A percentile compares a stretch with the other conserved stretches of the same genome.
phyloP scores from a whole-genome alignment of 768 basidiomycete species.

The Tricholoma bakamatsutake region DNA sequence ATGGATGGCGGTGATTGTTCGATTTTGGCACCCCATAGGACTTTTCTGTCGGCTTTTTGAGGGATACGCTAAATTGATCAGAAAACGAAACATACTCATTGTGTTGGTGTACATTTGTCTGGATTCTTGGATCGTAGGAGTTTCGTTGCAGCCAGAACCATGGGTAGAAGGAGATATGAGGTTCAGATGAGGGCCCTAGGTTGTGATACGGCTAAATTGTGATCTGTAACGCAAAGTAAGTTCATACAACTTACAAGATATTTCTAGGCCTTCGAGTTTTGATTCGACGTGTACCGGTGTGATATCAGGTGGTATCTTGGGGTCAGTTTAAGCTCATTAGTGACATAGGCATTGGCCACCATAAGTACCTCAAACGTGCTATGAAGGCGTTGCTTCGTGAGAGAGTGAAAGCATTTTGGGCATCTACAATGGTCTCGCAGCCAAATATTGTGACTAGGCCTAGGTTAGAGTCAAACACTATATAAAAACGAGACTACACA shows the following conservation, averaged over 20 bases:
- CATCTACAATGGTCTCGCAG: constrained; percentile 92
- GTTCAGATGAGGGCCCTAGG: constrained; percentile 49
- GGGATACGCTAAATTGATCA: background rate
- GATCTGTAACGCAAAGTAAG: background rate
- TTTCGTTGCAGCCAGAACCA: constrained; percentile 78
- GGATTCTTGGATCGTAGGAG: constrained; percentile 71
- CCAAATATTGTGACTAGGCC: constrained; percentile 80
- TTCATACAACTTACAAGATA: constrained; percentile 54
- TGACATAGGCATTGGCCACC: constrained; percentile 8
- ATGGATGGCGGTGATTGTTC: constrained; percentile 69
- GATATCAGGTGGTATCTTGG: constrained; percentile 67
- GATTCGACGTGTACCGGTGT: constrained; percentile 53
- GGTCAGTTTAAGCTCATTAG: background rate
- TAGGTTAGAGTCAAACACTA: background rate
- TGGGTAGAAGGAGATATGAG: constrained; percentile 81
- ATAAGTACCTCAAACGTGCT: constrained; percentile 65
- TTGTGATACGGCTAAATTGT: background rate
- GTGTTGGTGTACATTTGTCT: constrained; percentile 15
- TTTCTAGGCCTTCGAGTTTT: constrained; percentile 57
- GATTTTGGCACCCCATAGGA: constrained; percentile 80
- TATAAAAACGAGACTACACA: constrained; percentile 30
- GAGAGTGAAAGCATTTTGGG: constrained; percentile 74
- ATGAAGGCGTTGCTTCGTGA: constrained; percentile 87
- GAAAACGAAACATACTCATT: constrained; percentile 37
- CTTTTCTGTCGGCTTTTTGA: constrained; percentile 37